Evolutionary conservation across 495 filamentous ascomycete genomes (phyloP).

Genomic region (Astrothelium subdiscretum): DNA sequence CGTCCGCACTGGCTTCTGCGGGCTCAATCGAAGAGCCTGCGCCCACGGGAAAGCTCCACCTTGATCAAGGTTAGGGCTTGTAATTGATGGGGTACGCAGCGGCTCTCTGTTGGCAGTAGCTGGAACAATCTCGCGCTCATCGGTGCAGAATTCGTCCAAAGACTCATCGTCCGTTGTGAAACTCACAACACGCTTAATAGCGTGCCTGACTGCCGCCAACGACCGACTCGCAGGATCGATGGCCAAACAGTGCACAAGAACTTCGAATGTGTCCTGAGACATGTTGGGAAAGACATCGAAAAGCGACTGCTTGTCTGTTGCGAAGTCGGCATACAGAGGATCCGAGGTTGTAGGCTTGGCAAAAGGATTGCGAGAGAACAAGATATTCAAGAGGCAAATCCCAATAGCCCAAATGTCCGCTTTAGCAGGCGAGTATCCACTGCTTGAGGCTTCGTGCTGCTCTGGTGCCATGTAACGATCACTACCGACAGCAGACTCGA

Average conservation of each 20-base stretch:
- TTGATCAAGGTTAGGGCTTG: slow-evolving; percentile 69
- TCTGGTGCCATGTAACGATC: slow-evolving; percentile 99
- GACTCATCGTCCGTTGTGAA: slow-evolving; percentile 91
- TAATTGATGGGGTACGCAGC: slow-evolving; percentile 87
- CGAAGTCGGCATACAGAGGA: slow-evolving; percentile 82
- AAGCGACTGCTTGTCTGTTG: slow-evolving; percentile 79
- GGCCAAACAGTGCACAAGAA: slow-evolving; percentile 75
- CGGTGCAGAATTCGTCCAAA: slow-evolving; percentile 84
- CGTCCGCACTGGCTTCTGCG: slow-evolving; percentile 63
- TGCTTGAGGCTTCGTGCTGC: slow-evolving; percentile 77
- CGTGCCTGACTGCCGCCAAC: slow-evolving; percentile 60
- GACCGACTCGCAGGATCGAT: slow-evolving; percentile 86
- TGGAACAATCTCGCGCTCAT: slow-evolving; percentile 54
- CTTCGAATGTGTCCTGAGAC: slow-evolving; percentile 94
- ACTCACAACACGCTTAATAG: slow-evolving; percentile 64
- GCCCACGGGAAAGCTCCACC: slow-evolving; percentile 91
- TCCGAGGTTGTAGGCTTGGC: slow-evolving; percentile 75
- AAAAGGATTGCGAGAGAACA: slow-evolving; percentile 94
- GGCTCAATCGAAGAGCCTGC: slow-evolving; percentile 71
- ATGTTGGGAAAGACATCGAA: slow-evolving; percentile 98
- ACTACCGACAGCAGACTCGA: slow-evolving; percentile 85
- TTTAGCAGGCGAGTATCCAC: slow-evolving; percentile 83
- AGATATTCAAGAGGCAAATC: slow-evolving; percentile 87
- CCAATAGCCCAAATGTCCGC: slow-evolving; percentile 96
- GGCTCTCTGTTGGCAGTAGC: slow-evolving; percentile 88